These are phyloP conservation scores for Scleromitrula shiraiana DNA, from an alignment of 2,329 filamentous ascomycete species.

Conservation along the genomic window DNA sequence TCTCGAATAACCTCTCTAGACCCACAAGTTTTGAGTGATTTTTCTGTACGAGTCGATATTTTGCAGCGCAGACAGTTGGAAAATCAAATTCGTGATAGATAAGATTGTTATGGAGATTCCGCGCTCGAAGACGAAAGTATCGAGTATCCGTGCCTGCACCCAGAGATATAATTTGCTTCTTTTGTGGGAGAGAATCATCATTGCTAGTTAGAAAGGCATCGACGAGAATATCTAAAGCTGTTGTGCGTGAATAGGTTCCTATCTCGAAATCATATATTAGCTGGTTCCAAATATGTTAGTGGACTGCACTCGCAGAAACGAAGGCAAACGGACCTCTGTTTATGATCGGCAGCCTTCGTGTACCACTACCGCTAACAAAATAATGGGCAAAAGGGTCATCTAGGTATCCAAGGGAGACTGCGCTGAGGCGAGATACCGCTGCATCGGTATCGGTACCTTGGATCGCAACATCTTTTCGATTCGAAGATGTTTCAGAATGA, in stretches of 20 bases:
- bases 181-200: constrained; percentile 12
- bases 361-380: constrained; percentile 52
- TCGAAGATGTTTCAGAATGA: constrained; percentile 1
- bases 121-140: constrained; percentile 58
- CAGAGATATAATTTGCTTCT: constrained; percentile 78
- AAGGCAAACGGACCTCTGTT: constrained; percentile 62
- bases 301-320: constrained; percentile 7
- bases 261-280: not conserved
- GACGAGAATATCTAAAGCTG: constrained; percentile 72
- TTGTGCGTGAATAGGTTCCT: constrained; percentile 91
- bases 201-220: constrained; percentile 51
- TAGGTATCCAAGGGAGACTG: constrained; percentile 78
- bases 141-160: constrained; percentile 93
- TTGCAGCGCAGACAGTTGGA: constrained; percentile 59
- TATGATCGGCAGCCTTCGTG: constrained; percentile 77
- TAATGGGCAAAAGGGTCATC: constrained; percentile 68
- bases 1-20: not conserved
- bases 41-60: constrained; percentile 16
- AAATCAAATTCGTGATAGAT: constrained; percentile 94
- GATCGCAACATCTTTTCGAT: constrained; percentile 58
- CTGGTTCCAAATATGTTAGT: not conserved
- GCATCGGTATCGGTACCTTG: constrained; percentile 91
- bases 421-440: constrained; percentile 79
- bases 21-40: constrained; percentile 1
- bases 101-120: constrained; percentile 34